A percentile compares a stretch with the other conserved stretches of the same genome.
These are phyloP conservation scores for Anaeramoeba flamelloides DNA, from an alignment of 78 protist genomes.

Conservation along the genomic window DNA sequence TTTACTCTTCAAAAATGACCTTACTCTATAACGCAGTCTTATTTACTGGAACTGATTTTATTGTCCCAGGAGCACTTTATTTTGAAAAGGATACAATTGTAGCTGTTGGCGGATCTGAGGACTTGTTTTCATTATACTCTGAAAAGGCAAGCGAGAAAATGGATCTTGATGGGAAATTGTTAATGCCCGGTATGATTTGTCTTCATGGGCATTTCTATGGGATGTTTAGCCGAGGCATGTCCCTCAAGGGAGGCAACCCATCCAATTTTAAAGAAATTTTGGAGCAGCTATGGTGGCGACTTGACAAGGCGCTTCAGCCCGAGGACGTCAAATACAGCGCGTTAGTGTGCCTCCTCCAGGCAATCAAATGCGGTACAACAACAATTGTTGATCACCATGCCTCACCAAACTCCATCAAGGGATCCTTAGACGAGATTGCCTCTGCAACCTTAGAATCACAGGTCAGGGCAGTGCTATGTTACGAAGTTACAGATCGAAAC, in stretches of 20 bases:
- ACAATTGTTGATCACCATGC: slow-evolving; percentile 35
- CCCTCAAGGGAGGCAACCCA: slow-evolving; percentile 14
- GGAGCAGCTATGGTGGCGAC: slow-evolving; percentile 29
- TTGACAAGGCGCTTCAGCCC: slow-evolving; percentile 26
- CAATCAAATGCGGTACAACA: slow-evolving; percentile 22
- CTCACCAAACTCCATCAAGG: slow-evolving; percentile 7
- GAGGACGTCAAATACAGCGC: slow-evolving; percentile 16
- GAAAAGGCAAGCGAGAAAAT: no score
- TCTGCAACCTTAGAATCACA: slow-evolving; percentile 11
- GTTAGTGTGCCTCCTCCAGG: neutral
- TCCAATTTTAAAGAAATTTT: slow-evolving; percentile 17
- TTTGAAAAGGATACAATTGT: no score
- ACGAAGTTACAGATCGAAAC: slow-evolving; percentile 28
- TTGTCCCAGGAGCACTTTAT: no score
- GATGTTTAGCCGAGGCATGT: slow-evolving; percentile 29
- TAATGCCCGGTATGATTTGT: slow-evolving; percentile 20
- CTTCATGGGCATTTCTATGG: slow-evolving; percentile 31
- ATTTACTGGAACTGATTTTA: no score
- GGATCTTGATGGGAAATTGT: no score
- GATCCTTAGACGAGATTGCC: slow-evolving; percentile 22
- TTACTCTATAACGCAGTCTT: no score
- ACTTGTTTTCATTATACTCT: no score
- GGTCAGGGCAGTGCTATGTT: slow-evolving; percentile 16
- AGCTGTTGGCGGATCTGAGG: no score
- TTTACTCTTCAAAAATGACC: no score